Evolutionary conservation across 1,284 basidiomycete genomes (phyloP), one percentile per base, ranked within the genome.

Genomic region (Marasmius sp.): DNA sequence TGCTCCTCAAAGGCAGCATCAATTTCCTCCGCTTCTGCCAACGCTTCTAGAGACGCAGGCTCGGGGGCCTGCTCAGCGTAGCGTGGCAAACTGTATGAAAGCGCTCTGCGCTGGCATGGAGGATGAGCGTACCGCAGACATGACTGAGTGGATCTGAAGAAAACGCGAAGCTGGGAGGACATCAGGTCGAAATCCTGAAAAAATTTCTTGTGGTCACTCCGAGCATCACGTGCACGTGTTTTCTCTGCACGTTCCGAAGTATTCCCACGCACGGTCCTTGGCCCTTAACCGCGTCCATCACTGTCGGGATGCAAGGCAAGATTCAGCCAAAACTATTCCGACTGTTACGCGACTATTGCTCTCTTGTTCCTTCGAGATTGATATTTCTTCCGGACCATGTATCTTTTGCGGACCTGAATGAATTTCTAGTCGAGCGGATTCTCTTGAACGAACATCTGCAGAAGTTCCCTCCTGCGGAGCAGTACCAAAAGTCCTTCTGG

Each of bases 401-500:
- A 1, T 58, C 75, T 0, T 75, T 78, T 49, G 47, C 65, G 33
- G 65, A 70, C 14, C 70, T 83, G 43, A 87, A 90, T 64, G 67
- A 75, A 9, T 87, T 87, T 66, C 69, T 92, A 12, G 70, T 91
- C 57, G 67, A 79, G 16, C 68, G 70, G 22, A 71, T 92, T 55
- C 72, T 91, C 9, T 68, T 81, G 7, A 79, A 81, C 66, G 64
- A 72, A 4, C 87, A 88, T 69, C 80, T 89, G 43, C 67, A 72
- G 58, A 66, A 68, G 39, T 90, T 86, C 67, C 82, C 89, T 4
- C 88, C 90, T 1, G 85, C 89, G 0, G 61, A 65, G 14, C 78
- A 83, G 64, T 91, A 88, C 65, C 88, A 89, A 64, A 74, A 75
- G 55, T 63, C 70, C 0, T 91, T 91, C 69, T 92, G 89, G 89